A percentile compares a stretch with the other conserved stretches of the same genome.
phyloP scores from a whole-genome alignment of 2,329 filamentous ascomycete species.

The Parastagonospora nodorum region DNA sequence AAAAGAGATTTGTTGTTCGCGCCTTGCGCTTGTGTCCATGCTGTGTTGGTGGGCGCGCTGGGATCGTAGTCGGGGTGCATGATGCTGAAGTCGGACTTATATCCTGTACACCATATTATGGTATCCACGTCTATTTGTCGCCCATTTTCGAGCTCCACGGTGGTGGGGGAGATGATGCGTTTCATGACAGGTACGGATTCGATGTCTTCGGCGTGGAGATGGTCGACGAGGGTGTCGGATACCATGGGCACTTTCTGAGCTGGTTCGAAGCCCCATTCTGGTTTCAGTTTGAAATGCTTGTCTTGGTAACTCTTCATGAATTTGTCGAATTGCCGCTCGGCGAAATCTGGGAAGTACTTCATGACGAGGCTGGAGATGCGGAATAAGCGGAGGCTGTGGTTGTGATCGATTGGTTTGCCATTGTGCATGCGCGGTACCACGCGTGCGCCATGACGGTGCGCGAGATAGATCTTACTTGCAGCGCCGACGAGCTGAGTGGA shows the following conservation, averaged over 20 bases:
- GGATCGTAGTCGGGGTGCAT: constrained; percentile 27
- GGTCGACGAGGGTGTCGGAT: constrained; percentile 20
- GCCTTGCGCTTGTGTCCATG: constrained; percentile 22
- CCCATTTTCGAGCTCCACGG: constrained; percentile 40
- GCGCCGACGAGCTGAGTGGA: constrained; percentile 22
- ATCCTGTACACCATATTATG: constrained; percentile 46
- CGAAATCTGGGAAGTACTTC: constrained; percentile 17
- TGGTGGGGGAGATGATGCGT: constrained; percentile 6
- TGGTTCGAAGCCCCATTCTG: constrained; percentile 29
- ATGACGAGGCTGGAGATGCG: constrained; percentile 14
- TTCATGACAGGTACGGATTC: constrained; percentile 21
- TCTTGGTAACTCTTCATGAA: constrained; percentile 24
- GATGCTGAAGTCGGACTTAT: constrained; percentile 34
- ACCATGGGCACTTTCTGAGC: constrained; percentile 25
- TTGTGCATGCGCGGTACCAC: constrained; percentile 20
- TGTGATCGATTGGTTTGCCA: constrained; percentile 21
- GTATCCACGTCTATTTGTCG: constrained; percentile 36
- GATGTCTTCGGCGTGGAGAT: constrained; percentile 20
- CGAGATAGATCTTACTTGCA: constrained; percentile 27
- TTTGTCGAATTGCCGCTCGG: constrained; percentile 20
- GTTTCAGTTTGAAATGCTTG: constrained; percentile 26
- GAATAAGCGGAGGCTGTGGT: constrained; percentile 18
- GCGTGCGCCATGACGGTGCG: constrained; percentile 29
- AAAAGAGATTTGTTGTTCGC: constrained; percentile 39
- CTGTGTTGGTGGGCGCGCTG: constrained; percentile 15